Evolutionary conservation across 768 basidiomycete genomes (phyloP).

Genomic region (Neoboletus subvelutipes): DNA sequence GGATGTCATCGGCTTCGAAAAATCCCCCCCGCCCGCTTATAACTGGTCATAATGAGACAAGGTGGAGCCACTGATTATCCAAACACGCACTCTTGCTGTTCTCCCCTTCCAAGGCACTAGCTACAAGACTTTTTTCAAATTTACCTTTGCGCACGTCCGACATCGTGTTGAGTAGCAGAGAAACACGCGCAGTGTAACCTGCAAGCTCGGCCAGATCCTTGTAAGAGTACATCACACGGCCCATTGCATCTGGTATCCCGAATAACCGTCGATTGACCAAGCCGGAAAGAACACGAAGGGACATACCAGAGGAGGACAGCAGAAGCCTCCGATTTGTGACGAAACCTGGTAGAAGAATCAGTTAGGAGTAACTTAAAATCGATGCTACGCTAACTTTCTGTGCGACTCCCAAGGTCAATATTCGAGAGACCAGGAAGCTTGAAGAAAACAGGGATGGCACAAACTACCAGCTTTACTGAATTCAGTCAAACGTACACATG

Average conservation of each 20-base stretch:
- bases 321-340: constrained; percentile 93
- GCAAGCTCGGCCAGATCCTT: constrained; percentile 96
- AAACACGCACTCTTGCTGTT: constrained; percentile 66
- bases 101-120: constrained; percentile 67
- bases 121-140: constrained; percentile 86
- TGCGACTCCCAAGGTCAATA: constrained; percentile 79
- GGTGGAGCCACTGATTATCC: neutral
- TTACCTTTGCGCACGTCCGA: constrained; percentile 78
- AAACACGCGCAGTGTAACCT: constrained; percentile 92
- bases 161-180: constrained; percentile 87
- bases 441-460: constrained; percentile 93
- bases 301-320: constrained; percentile 76
- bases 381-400: constrained; percentile 62
- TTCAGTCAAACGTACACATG: constrained; percentile 6
- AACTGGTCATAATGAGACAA: constrained; percentile 46
- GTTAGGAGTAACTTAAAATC: neutral
- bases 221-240: constrained; percentile 95
- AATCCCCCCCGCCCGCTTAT: constrained; percentile 76
- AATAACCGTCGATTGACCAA: neutral
- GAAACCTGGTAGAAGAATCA: constrained; percentile 57
- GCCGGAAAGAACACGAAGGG: constrained; percentile 1
- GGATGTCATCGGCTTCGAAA: constrained; percentile 83
- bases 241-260: constrained; percentile 73
- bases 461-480: constrained; percentile 64
- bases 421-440: constrained; percentile 68